These are phyloP conservation scores for Helminthosporium solani DNA, from an alignment of 2,329 filamentous ascomycete genomes.

Conservation along the genomic window DNA sequence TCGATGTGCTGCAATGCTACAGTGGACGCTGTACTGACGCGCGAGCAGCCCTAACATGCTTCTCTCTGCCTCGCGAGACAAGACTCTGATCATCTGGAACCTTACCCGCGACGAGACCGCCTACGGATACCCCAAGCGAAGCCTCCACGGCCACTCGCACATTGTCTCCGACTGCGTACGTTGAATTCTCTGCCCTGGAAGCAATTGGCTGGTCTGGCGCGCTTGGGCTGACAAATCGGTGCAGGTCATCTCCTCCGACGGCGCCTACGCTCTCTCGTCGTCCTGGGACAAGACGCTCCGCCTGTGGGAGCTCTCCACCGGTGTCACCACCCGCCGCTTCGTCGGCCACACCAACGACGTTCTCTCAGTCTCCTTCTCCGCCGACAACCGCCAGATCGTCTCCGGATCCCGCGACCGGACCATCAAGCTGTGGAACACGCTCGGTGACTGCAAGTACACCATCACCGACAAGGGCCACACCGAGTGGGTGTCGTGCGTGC, in stretches of 20 bases:
- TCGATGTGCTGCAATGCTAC: too few relatives aligned
- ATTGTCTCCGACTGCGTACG: conserved; percentile 99
- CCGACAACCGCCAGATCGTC: conserved; percentile 99
- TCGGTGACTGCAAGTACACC: conserved; percentile 99
- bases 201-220: conserved; percentile 31
- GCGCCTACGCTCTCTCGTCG: conserved; percentile 96
- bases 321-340: conserved; percentile 95
- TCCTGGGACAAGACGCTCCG: conserved; percentile 99
- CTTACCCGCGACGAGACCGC: conserved; percentile 96
- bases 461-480: conserved; percentile 99
- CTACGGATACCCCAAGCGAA: conserved; percentile 99
- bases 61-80: conserved; percentile 94
- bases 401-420: conserved; percentile 96
- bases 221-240: conserved; percentile 36
- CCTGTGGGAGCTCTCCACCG: conserved; percentile 97
- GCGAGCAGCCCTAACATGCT: conserved; percentile 92
- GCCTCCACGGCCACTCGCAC: conserved; percentile 98
- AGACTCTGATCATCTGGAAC: conserved; percentile 99
- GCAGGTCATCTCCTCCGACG: conserved; percentile 98
- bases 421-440: conserved; percentile 99
- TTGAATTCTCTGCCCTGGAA: conserved; percentile 38
- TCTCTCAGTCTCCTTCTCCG: conserved; percentile 99
- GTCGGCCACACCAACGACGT: conserved; percentile 99
- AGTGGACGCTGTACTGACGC: conserved; percentile 31
- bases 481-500: conserved; percentile 99